Percentiles rank a stretch among this genome's conserved stretches.
These are phyloP conservation scores for Penicillium taxi DNA, from an alignment of 495 filamentous ascomycete genomes.

Conservation along the genomic window DNA sequence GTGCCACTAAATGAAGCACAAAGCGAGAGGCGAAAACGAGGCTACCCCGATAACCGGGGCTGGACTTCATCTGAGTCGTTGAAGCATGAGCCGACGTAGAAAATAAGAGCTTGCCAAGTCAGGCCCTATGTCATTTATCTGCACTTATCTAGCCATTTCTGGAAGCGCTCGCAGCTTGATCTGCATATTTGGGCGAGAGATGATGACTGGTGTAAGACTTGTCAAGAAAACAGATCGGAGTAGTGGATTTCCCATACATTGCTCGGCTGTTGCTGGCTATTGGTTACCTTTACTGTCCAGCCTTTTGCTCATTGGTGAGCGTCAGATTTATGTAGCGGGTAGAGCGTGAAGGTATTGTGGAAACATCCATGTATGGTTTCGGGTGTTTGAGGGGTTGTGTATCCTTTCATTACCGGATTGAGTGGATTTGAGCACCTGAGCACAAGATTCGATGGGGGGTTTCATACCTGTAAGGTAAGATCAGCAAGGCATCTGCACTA, in stretches of 20 bases:
- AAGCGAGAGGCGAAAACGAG: neutral
- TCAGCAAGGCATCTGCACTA: too few relatives aligned
- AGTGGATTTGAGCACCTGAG: too few relatives aligned
- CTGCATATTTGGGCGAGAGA: conserved; percentile 5
- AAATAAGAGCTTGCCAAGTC: conserved; percentile 3
- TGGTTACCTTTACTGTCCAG: conserved; percentile 1
- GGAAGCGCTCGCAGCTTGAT: conserved; percentile 9
- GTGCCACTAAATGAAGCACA: neutral
- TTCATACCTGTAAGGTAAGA: too few relatives aligned
- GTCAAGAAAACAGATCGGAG: conserved; percentile 17
- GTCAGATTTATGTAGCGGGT: conserved; percentile 14
- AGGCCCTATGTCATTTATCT: conserved; percentile 9
- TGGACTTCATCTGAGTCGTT: too few relatives aligned
- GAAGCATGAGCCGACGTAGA: too few relatives aligned
- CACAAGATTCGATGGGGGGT: too few relatives aligned
- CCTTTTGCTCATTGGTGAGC: conserved; percentile 10
- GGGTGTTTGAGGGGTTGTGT: too few relatives aligned
- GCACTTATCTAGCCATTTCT: conserved; percentile 10
- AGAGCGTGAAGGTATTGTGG: too few relatives aligned
- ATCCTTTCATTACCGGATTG: too few relatives aligned
- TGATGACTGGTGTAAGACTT: neutral
- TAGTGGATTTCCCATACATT: neutral
- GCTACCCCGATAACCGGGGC: neutral
- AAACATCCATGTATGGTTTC: too few relatives aligned
- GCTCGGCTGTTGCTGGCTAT: neutral